Percentiles rank a stretch among this genome's conserved stretches.
phyloP scores from a whole-genome alignment of 345 rosid species.

The Limnanthes douglasii region DNA sequence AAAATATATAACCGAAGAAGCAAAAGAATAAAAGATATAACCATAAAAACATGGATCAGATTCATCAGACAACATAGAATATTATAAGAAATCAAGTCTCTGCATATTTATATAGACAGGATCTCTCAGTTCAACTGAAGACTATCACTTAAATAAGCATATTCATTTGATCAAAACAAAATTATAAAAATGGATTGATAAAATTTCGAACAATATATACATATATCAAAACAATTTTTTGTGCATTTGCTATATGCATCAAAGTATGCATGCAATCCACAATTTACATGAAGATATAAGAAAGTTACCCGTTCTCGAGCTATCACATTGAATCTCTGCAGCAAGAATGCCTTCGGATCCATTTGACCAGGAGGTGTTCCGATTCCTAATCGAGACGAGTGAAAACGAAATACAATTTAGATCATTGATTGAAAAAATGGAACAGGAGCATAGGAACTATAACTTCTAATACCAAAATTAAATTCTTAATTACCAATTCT shows the following conservation, averaged over 20 bases:
- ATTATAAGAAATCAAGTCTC: not conserved
- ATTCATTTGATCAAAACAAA: no score
- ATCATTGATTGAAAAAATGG: not conserved
- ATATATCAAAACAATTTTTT: no score
- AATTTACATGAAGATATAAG: not conserved
- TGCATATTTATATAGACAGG: no score
- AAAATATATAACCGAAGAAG: not conserved
- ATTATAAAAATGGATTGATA: no score
- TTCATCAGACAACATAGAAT: not conserved
- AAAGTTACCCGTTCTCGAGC: conserved; percentile 48
- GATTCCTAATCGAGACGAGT: conserved; percentile 35
- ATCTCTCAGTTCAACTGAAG: no score
- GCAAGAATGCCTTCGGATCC: conserved; percentile 92
- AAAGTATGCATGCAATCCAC: no score
- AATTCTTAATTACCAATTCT: conserved; percentile 54
- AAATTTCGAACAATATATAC: no score
- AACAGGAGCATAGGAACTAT: not conserved
- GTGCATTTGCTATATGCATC: no score
- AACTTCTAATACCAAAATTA: no score
- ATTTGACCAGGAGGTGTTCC: conserved; percentile 90
- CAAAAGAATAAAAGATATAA: not conserved
- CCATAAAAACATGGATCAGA: not conserved
- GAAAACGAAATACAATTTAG: no score
- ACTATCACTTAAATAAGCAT: no score
- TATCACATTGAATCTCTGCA: conserved; percentile 61